A percentile compares a stretch with the other conserved stretches of the same genome.
phyloP scores from a whole-genome alignment of 2,329 filamentous ascomycete genomes.

The Fusarium tanahbumbuense region DNA sequence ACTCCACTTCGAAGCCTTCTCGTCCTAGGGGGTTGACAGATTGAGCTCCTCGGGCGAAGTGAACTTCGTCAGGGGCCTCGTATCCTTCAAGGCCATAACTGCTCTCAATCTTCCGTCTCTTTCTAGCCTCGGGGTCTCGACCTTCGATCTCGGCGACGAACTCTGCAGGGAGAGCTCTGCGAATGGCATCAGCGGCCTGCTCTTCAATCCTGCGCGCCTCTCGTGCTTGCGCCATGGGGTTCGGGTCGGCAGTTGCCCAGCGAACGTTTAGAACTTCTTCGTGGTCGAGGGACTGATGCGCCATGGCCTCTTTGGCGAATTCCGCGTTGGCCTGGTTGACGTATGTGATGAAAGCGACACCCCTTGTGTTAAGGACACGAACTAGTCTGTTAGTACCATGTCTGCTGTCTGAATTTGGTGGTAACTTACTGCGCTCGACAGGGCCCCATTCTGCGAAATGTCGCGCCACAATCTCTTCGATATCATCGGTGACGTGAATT shows the following conservation, averaged over 20 bases:
- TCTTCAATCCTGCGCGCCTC: slow-evolving; percentile 92
- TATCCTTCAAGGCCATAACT: slow-evolving; percentile 91
- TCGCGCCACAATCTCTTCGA: slow-evolving; percentile 92
- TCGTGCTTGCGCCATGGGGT: slow-evolving; percentile 92
- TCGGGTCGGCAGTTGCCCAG: slow-evolving; percentile 97
- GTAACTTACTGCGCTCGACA: slow-evolving; percentile 74
- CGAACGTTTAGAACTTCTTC: slow-evolving; percentile 93
- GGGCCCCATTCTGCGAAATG: slow-evolving; percentile 98
- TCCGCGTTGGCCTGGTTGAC: slow-evolving; percentile 89
- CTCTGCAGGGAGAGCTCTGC: slow-evolving; percentile 85
- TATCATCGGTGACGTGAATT: slow-evolving; percentile 96
- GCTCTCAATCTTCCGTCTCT: slow-evolving; percentile 89
- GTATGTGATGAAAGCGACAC: slow-evolving; percentile 96
- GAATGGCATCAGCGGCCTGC: slow-evolving; percentile 93
- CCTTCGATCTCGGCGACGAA: slow-evolving; percentile 96
- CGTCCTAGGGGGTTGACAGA: slow-evolving; percentile 70
- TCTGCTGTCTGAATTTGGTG: neutral
- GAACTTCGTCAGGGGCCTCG: slow-evolving; percentile 92
- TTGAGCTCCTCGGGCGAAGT: slow-evolving; percentile 84
- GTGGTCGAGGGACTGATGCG: slow-evolving; percentile 91
- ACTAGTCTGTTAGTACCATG: slow-evolving; percentile 51
- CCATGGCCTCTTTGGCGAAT: slow-evolving; percentile 96
- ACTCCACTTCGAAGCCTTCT: slow-evolving; percentile 71
- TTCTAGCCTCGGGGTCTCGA: slow-evolving; percentile 85
- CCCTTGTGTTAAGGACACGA: slow-evolving; percentile 86